These are phyloP conservation scores for Strigomonas culicis DNA, from an alignment of 208 protist genomes.

Conservation along the genomic window DNA sequence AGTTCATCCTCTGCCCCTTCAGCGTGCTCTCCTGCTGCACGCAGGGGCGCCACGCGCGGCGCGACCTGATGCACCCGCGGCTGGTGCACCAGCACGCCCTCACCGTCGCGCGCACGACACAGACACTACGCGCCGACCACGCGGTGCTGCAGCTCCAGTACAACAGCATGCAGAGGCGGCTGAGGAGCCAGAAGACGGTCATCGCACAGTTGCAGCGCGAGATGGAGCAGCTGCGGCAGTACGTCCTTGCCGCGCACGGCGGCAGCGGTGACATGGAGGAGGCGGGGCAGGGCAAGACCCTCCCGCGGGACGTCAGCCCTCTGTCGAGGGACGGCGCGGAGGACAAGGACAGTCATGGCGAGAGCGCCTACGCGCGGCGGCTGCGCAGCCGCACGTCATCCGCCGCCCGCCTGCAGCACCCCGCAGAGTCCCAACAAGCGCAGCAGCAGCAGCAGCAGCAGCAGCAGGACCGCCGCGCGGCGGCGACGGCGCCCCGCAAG, in stretches of 20 bases:
- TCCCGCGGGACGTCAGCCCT: conserved; percentile 25
- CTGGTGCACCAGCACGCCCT: conserved; percentile 27
- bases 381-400: conserved; percentile 27
- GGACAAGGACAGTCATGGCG: neutral
- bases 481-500: conserved; percentile 6
- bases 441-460: neutral
- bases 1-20: conserved; percentile 33
- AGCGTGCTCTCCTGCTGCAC: conserved; percentile 28
- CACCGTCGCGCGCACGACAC: conserved; percentile 19
- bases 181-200: conserved; percentile 19
- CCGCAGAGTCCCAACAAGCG: neutral
- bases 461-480: neutral
- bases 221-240: conserved; percentile 18
- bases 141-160: conserved; percentile 24
- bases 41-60: conserved; percentile 28
- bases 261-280: neutral
- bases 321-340: neutral
- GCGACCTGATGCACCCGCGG: conserved; percentile 17
- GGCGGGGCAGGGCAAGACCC: conserved; percentile 8
- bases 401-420: conserved; percentile 15
- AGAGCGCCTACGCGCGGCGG: conserved; percentile 24
- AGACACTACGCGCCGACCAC: conserved; percentile 22
- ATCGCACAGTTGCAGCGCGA: conserved; percentile 18
- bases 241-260: neutral
- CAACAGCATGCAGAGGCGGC: conserved; percentile 17